Percentiles rank a stretch among this genome's conserved stretches.
Conservation (phyloP, 257 asterid genomes). For the Solanum chmielewskii region DNA sequence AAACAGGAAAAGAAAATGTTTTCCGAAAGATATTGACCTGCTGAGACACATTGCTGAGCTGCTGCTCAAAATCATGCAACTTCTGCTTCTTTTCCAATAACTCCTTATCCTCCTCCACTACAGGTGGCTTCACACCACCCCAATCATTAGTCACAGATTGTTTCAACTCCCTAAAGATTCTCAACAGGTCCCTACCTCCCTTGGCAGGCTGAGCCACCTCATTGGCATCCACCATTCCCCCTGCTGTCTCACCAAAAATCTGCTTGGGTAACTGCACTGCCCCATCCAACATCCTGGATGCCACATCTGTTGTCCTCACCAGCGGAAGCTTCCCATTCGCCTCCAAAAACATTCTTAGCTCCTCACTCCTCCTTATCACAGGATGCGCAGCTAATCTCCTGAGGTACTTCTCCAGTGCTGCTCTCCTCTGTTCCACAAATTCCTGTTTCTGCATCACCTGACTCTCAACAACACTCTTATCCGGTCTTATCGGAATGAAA, state of each 20-base stretch:
- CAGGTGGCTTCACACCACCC: constrained; percentile 63
- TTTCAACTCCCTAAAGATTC: constrained; percentile 81
- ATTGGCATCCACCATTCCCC: constrained; percentile 21
- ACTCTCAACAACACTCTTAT: constrained; percentile 88
- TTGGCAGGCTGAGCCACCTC: constrained; percentile 59
- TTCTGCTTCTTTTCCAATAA: constrained; percentile 61
- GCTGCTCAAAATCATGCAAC: constrained; percentile 74
- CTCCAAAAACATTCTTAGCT: constrained; percentile 52
- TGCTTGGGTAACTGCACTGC: constrained; percentile 53
- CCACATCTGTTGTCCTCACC: constrained; percentile 43
- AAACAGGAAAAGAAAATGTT: neutral
- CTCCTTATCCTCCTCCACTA: constrained; percentile 81
- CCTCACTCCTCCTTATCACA: constrained; percentile 60
- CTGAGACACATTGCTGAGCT: constrained; percentile 79
- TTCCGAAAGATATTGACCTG: constrained; percentile 41
- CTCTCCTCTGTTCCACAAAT: constrained; percentile 83
- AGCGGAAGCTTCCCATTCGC: constrained; percentile 41
- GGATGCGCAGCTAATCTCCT: constrained; percentile 63
- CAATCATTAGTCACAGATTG: constrained; percentile 88
- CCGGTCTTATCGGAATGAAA: constrained; percentile 84
- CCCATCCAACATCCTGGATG: constrained; percentile 58
- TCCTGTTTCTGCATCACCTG: constrained; percentile 89
- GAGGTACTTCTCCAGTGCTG: constrained; percentile 77
- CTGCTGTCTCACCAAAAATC: constrained; percentile 33
- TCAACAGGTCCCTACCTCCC: constrained; percentile 69